Percentiles rank a stretch among this genome's conserved stretches.
Evolutionary conservation across 2,329 filamentous ascomycete species (phyloP).

Genomic region (Pezicula carpinea): DNA sequence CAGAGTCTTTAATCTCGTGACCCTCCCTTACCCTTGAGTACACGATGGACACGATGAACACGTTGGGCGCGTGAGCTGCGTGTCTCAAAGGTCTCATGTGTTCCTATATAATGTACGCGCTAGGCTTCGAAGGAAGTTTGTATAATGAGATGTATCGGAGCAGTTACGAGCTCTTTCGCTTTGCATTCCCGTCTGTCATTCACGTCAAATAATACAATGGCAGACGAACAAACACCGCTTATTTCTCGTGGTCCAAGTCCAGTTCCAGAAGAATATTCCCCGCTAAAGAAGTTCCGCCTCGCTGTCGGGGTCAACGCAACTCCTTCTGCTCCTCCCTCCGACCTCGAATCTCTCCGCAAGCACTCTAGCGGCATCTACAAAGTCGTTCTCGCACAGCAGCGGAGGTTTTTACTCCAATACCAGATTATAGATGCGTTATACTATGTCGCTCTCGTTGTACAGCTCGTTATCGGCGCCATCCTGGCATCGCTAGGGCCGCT

Average conservation of each 20-base stretch:
- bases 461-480: constrained; percentile 43
- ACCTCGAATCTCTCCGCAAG: constrained; percentile 16
- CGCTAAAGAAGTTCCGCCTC: constrained; percentile 18
- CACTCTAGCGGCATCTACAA: constrained; percentile 32
- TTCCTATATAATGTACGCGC: no score
- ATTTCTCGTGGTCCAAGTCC: constrained; percentile 2
- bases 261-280: not conserved
- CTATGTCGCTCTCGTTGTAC: constrained; percentile 38
- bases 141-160: no score
- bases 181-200: no score
- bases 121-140: no score
- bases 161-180: no score
- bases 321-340: constrained; percentile 1
- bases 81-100: no score
- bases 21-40: no score
- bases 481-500: constrained; percentile 42
- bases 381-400: constrained; percentile 31
- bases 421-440: constrained; percentile 32
- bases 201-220: no score
- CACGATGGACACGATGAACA: no score
- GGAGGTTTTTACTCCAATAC: constrained; percentile 30
- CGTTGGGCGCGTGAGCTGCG: no score
- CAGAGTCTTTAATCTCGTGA: no score
- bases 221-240: constrained; percentile 15
- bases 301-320: constrained; percentile 19